These are phyloP conservation scores for Decorospora gaudefroyi DNA, from an alignment of 2,329 filamentous ascomycete species.

Conservation along the genomic window DNA sequence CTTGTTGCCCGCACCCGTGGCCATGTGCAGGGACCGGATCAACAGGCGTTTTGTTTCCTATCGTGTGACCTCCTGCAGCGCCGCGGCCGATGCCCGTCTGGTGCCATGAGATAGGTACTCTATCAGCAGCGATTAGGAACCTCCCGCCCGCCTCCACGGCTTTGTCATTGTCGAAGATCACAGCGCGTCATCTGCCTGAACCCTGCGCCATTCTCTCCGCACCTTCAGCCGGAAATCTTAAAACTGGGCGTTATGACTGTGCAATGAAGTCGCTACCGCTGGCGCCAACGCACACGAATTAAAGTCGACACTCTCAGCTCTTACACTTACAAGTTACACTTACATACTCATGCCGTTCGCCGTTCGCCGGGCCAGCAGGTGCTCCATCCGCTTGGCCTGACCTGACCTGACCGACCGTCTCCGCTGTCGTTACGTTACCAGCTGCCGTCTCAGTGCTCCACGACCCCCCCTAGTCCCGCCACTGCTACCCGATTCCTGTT, in stretches of 20 bases:
- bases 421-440: constrained; percentile 27
- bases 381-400: constrained; percentile 39
- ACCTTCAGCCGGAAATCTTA: constrained; percentile 24
- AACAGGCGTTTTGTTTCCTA: constrained; percentile 14
- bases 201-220: constrained; percentile 31
- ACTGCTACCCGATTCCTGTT: constrained; percentile 9
- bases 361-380: constrained; percentile 38
- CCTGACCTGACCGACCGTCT: too few relatives aligned
- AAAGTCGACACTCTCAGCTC: constrained; percentile 35
- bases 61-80: constrained; percentile 33
- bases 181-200: constrained; percentile 37
- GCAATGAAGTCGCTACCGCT: constrained; percentile 32
- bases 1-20: background rate
- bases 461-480: constrained; percentile 15
- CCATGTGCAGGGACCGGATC: constrained; percentile 10
- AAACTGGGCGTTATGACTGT: constrained; percentile 20
- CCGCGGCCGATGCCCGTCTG: constrained; percentile 23
- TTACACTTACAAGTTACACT: too few relatives aligned
- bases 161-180: constrained; percentile 27
- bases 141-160: too few relatives aligned
- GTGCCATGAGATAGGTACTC: constrained; percentile 25
- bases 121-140: constrained; percentile 36
- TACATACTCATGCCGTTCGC: constrained; percentile 37
- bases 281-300: constrained; percentile 43
- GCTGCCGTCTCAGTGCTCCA: constrained; percentile 29